phyloP scores from a whole-genome alignment of 768 basidiomycete genomes.

The Macrolepiota dolichaula region DNA sequence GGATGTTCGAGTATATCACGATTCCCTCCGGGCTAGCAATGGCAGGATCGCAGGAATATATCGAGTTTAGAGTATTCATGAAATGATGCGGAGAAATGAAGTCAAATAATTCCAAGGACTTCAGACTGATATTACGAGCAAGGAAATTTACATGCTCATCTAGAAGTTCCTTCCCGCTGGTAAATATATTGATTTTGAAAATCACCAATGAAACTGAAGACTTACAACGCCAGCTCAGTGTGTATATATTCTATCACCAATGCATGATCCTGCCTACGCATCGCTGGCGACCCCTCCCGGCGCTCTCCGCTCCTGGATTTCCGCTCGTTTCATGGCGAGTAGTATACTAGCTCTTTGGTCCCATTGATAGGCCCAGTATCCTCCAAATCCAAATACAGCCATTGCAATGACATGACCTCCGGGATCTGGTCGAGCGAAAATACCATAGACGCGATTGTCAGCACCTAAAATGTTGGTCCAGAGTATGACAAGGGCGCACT shows the following conservation, averaged over 20 bases:
- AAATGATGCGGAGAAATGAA: too few relatives aligned
- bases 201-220: not conserved
- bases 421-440: slow-evolving; percentile 47
- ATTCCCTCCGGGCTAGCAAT: too few relatives aligned
- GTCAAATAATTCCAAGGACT: too few relatives aligned
- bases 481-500: slow-evolving; percentile 50
- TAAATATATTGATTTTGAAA: not conserved
- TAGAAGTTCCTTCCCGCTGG: too few relatives aligned
- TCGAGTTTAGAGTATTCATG: too few relatives aligned
- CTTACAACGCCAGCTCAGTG: not conserved
- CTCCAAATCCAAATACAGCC: slow-evolving; percentile 65
- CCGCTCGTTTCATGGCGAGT: slow-evolving; percentile 58
- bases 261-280: slow-evolving; percentile 8
- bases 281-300: slow-evolving; percentile 27
- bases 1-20: too few relatives aligned
- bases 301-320: slow-evolving; percentile 50
- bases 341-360: slow-evolving; percentile 60
- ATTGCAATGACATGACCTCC: slow-evolving; percentile 69
- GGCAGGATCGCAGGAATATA: too few relatives aligned
- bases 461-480: not conserved
- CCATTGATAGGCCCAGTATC: slow-evolving; percentile 74
- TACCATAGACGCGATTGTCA: slow-evolving; percentile 1
- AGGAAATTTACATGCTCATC: too few relatives aligned
- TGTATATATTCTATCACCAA: not conserved
- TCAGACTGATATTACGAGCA: too few relatives aligned